Evolutionary conservation across 306 rosid genomes (phyloP).

Genomic region (Cicer bijugum): DNA sequence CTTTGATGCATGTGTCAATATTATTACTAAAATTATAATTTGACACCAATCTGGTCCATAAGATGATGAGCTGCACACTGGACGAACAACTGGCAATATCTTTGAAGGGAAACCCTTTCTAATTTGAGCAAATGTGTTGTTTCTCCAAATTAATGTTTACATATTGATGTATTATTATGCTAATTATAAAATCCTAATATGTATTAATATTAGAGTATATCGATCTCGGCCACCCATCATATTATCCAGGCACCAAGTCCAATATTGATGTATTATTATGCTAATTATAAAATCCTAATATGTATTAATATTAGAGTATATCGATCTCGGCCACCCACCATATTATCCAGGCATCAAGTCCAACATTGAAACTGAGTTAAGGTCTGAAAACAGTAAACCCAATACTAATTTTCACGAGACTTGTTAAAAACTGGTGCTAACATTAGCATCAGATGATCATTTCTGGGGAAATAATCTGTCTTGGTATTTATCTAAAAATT

Average conservation of each 20-base stretch:
- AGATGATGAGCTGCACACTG: background rate
- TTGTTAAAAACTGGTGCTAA: background rate
- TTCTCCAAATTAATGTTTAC: background rate
- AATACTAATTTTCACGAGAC: background rate
- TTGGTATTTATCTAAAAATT: background rate
- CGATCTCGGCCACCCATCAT: no score
- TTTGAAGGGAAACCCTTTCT: background rate
- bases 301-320: no score
- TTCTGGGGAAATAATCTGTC: background rate
- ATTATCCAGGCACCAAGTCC: no score
- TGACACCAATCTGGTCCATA: background rate
- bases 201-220: no score
- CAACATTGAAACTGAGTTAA: no score
- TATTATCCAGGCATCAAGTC: no score
- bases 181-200: background rate
- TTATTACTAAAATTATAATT: background rate
- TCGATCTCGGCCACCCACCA: no score
- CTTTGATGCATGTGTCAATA: constrained; percentile 16
- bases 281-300: background rate
- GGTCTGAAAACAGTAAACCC: no score
- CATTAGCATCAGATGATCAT: background rate
- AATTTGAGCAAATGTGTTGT: background rate
- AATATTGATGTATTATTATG: background rate
- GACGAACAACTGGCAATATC: background rate
- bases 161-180: background rate